Conservation (phyloP, 257 asterid species). For the Solanum virginianum region DNA sequence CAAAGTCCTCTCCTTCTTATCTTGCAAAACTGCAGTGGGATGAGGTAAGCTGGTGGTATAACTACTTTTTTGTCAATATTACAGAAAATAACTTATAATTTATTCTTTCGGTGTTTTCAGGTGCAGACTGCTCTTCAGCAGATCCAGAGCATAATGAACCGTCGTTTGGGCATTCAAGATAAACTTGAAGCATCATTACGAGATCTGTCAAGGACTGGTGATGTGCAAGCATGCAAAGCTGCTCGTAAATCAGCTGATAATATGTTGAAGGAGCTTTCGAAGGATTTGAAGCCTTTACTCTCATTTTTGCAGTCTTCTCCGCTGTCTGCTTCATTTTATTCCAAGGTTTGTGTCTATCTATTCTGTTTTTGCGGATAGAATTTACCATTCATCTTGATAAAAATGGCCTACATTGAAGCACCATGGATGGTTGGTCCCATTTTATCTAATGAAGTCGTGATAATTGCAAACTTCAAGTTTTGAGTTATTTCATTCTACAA, state of each 20-base stretch:
- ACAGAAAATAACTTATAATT: not conserved
- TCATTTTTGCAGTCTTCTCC: constrained; percentile 70
- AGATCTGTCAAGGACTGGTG: constrained; percentile 91
- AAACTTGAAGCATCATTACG: constrained; percentile 79
- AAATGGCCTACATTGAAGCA: not conserved
- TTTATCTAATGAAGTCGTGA: not conserved
- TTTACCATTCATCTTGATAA: not conserved
- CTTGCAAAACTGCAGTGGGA: constrained; percentile 95
- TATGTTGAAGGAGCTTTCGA: constrained; percentile 60
- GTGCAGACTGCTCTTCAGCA: constrained; percentile 73
- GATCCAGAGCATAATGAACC: constrained; percentile 46
- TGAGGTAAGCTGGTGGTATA: constrained; percentile 38
- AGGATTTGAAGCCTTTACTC: constrained; percentile 61
- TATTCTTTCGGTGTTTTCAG: constrained; percentile 19
- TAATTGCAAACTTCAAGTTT: not conserved
- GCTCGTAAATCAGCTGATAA: constrained; percentile 80
- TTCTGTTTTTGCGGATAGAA: not conserved
- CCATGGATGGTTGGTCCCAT: not conserved
- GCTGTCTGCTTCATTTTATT: constrained; percentile 49
- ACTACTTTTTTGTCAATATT: not conserved
- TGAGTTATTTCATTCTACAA: not conserved
- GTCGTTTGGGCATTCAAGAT: constrained; percentile 51
- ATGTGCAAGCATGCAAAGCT: constrained; percentile 82
- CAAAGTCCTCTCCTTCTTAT: constrained; percentile 81
- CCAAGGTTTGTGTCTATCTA: constrained; percentile 47